Base-by-base conservation (phyloP, 768 basidiomycete species). In the Podaxis sp. region DNA sequence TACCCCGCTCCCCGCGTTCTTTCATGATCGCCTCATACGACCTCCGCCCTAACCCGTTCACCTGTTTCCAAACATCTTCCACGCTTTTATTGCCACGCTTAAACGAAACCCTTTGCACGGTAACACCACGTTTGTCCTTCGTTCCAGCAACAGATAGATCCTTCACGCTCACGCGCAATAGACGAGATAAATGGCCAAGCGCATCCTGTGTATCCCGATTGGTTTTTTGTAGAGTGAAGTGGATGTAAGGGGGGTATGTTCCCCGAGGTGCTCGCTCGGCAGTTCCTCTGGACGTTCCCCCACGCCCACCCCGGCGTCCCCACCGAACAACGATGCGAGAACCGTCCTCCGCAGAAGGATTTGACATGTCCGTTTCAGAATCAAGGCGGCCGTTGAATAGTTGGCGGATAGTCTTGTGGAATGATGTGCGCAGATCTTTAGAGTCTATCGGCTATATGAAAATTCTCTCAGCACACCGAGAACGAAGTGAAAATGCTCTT, bases 131-230 rank as follows among this genome's bases (percentile, higher is more conserved):
- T 72, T 98, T 99, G 76, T 99, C 97, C 72, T 99, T 99, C 7
- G 97, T 99, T 0, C 97, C 97, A 3, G 95, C 93, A 25, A 95
- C 90, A 24, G 88, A 86, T 7, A 99, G 79, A 69, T 96, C 93
- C 74, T 91, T 94, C 55, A 86, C 73, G 24, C 79, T 85, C 63
- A 88, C 86, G 64, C 90, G 88, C n/a, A 98, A 79, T 33, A 83
- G 80, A 13, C 94, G 87, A 17, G 92, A 80, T 36, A 99, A 76
- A 68, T 96, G 81, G 1, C 85, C 81, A 22, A 99, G 84, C 1
- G 93, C 94, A 70, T 98, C 97, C 70, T 97, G 95, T 2, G 94
- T 97, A 70, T 99, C 97, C 49, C 97, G 88, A 71, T 99, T 99
- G 22, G 95, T 93, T 76, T 99, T 99, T 71, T 96, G 95, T 37